phyloP scores from a whole-genome alignment of 2,329 filamentous ascomycete species.

The Trichoderma simmonsii region DNA sequence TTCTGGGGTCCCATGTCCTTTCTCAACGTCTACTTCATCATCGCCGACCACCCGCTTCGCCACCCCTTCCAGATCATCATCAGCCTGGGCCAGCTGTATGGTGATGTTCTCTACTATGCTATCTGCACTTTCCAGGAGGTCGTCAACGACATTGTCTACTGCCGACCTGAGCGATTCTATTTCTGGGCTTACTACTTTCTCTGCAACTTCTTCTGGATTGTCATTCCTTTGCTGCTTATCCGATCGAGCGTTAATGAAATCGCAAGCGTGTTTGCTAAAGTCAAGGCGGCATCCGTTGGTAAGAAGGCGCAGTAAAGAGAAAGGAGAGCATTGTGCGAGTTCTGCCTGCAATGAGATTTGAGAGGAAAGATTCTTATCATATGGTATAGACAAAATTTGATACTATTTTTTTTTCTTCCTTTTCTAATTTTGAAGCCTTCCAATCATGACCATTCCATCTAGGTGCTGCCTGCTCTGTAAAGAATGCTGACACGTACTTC shows the following conservation, averaged over 20 bases:
- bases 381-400: conserved; percentile 7
- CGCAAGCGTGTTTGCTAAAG: conserved; percentile 27
- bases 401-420: background rate
- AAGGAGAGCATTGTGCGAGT: background rate
- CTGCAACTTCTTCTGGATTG: conserved; percentile 53
- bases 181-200: conserved; percentile 53
- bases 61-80: conserved; percentile 48
- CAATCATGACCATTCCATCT: no score
- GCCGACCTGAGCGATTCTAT: conserved; percentile 49
- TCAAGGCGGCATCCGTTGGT: conserved; percentile 24
- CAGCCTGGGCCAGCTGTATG: conserved; percentile 50
- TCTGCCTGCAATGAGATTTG: background rate
- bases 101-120: conserved; percentile 50
- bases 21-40: conserved; percentile 43
- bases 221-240: conserved; percentile 42
- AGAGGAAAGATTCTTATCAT: background rate
- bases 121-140: conserved; percentile 45
- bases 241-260: conserved; percentile 28
- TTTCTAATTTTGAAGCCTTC: background rate
- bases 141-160: conserved; percentile 41
- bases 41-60: conserved; percentile 43
- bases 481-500: background rate
- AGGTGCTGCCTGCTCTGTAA: background rate
- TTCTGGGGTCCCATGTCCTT: conserved; percentile 55
- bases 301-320: conserved; percentile 27